Conservation (phyloP, 139 green algal genomes). For the Closterium sp. region DNA sequence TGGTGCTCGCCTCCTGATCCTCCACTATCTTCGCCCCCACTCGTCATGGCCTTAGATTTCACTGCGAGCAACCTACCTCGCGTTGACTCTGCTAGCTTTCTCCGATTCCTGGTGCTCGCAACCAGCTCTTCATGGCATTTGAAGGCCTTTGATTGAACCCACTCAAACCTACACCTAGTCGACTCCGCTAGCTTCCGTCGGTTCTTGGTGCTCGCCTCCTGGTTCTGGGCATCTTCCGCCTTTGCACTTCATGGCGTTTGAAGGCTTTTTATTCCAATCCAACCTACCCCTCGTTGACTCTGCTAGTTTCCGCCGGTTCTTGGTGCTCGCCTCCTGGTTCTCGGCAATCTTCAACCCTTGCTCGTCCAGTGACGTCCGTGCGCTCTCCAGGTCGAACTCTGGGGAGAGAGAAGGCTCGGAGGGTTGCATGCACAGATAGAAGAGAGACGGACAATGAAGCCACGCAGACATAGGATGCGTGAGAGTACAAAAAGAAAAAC, state of each 20-base stretch:
- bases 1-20: constrained; percentile 58
- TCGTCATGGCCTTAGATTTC: too few relatives aligned
- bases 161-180: not conserved
- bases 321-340: constrained; percentile 72
- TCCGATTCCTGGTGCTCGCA: not conserved
- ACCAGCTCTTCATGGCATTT: not conserved
- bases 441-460: too few relatives aligned
- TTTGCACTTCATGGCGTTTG: not conserved
- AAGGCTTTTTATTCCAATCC: not conserved
- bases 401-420: not conserved
- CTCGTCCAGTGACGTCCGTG: constrained; percentile 75
- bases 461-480: too few relatives aligned
- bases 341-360: constrained; percentile 76
- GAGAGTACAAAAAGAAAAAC: too few relatives aligned
- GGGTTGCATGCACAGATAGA: not conserved
- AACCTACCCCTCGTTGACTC: constrained; percentile 64
- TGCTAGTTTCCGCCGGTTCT: constrained; percentile 61
- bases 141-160: not conserved
- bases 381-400: constrained; percentile 82
- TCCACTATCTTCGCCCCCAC: constrained; percentile 74
- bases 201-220: not conserved
- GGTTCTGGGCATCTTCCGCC: not conserved
- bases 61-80: too few relatives aligned
- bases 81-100: too few relatives aligned
- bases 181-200: not conserved